Base-by-base conservation (phyloP, 192 early-diverging fungal species). In the Dimargaris cristalligena region DNA sequence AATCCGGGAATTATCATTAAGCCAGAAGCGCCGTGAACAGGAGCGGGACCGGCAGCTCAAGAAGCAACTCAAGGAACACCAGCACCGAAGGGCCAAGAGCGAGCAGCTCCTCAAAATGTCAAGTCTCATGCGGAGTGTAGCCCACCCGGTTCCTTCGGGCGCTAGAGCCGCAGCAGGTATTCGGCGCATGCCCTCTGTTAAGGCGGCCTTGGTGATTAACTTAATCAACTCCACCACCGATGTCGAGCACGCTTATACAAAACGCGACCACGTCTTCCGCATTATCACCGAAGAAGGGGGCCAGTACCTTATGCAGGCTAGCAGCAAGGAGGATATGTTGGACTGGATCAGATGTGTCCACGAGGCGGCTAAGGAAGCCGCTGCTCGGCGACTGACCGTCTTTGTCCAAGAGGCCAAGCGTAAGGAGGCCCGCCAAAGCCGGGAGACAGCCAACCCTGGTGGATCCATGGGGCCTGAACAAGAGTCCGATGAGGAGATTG, bases 241-340 rank as follows among this genome's bases (percentile, higher is more conserved):
- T 2, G 72, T 82, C 18, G 82, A 80, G 44, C 75, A 78, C 51
- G 75, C 73, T 3, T 79, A 83, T 54, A 76, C 77, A 0, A 83
- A 84, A 60, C 76, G 81, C 31, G 80, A 82, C 35, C 81, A 67
- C 68, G 83, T 88, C n/a, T 88, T 88, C 65, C 82, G 82, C 25
- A 76, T 88, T 59, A 76, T 84, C 34, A 88, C 80, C 4, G 86
- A 88, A 52, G 86, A 88, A 73, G 86, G 86, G 13, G 86, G 78
- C 0, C 83, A 85, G 71, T 88, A 83, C 29, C 49, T 88, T 41
- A 69, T 88, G 34, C 83, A 85, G 69, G 82, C 80, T 10, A 65
- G 78, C 1, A 79, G 78, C 35, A 58, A 64, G 29, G 80, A 81
- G 0, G 79, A 85, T 46, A 85, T 88, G 86, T 67, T 83, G 29